Conservation (phyloP, 169 alveolate genomes). For the Eimeria acervulina region DNA sequence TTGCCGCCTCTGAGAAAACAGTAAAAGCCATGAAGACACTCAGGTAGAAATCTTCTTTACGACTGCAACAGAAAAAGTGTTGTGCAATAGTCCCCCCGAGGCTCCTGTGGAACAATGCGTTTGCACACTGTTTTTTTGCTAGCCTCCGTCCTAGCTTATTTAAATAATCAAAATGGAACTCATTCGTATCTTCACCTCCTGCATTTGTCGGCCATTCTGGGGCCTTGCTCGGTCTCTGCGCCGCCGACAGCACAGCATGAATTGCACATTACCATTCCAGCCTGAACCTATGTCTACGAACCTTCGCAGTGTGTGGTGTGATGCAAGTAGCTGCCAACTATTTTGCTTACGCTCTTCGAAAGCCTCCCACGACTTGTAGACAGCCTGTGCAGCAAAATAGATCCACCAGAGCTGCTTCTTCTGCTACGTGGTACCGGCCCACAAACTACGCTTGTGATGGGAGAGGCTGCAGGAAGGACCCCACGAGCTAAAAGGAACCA, state of each 20-base stretch:
- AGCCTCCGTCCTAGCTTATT: background rate
- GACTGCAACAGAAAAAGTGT: background rate
- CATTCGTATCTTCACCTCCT: constrained; percentile 7
- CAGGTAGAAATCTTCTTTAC: background rate
- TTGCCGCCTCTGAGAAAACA: constrained; percentile 31
- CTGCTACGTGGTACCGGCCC: constrained; percentile 17
- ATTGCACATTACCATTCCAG: background rate
- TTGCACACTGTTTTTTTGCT: background rate
- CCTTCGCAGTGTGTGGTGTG: no score
- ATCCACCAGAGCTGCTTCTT: constrained; percentile 43
- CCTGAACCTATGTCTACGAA: no score
- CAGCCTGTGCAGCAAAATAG: background rate
- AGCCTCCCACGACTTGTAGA: constrained; percentile 34
- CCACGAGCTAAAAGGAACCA: background rate
- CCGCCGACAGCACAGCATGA: background rate
- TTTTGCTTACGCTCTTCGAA: constrained; percentile 14
- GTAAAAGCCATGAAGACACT: background rate
- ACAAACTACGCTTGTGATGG: background rate
- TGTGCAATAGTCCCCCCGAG: background rate
- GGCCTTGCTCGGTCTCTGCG: constrained; percentile 60
- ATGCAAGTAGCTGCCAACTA: no score
- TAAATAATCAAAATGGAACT: background rate
- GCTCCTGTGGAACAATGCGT: background rate
- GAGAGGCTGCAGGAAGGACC: background rate
- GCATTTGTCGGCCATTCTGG: constrained; percentile 40